Evolutionary conservation across 2,329 filamentous ascomycete genomes (phyloP), one percentile per base, ranked within the genome.

Genomic region (Sphaerulina populicola): DNA sequence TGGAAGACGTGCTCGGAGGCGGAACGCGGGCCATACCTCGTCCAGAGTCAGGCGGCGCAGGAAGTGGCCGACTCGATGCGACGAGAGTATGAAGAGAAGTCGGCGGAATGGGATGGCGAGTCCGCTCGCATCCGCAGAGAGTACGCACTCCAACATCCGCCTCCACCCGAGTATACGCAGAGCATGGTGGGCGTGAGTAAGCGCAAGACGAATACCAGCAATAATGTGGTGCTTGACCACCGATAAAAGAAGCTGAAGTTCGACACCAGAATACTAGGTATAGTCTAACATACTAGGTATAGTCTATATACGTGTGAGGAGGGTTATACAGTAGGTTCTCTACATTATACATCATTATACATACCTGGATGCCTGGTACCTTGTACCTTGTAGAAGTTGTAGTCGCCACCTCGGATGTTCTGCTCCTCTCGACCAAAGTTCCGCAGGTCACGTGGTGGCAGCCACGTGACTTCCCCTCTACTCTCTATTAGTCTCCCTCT

Each of bases 1-100:
- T 98, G 93, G 93, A 87, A 85, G 60, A 85, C 23, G 86, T 44
- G 82, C 86, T 0, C 76, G 1, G 75, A 81, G 5, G 85, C 86
- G 40, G 78, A 82, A 60, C 87, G 85, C 63, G 77, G 78, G 64
- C 90, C 89, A 0, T 97, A 86, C 63, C 78, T 90, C 44, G 83
- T 88, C 27, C 77, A 83, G 65, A 86, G 86, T 3, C 77, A 82
- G 49, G 76, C 77, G 47, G 84, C 88, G 59, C 90, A 90, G 66
- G 74, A 77, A 51, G 74, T 70, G 1, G 86, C 89, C 58, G 73
- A 73, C 27, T 73, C 75, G 35, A 76, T 77, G 6, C 64, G 85
- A 48, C 74, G 73, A 12, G 74, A 74, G 18, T 88, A 80, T 67
- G 80, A 81, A 42, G 74, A 75, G 44, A 74, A 77, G n/a, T 75